Evolutionary conservation across 2,329 filamentous ascomycete genomes (phyloP).

Genomic region (Epichloe typhina): DNA sequence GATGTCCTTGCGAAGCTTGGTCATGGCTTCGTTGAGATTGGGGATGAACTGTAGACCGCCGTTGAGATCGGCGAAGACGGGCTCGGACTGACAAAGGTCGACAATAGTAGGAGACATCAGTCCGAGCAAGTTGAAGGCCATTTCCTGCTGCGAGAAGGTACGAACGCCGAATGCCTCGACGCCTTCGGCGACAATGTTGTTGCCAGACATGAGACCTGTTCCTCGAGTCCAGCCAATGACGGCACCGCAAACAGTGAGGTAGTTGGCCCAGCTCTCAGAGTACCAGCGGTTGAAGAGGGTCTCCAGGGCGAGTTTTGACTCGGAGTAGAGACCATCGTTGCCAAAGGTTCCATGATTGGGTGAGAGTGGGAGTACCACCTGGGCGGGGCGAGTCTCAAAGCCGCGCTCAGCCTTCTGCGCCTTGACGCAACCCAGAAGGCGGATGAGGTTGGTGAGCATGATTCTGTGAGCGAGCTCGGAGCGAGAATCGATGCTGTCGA

Average conservation of each 20-base stretch:
- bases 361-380: conserved; percentile 89
- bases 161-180: conserved; percentile 94
- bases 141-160: conserved; percentile 97
- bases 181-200: conserved; percentile 94
- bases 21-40: conserved; percentile 90
- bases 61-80: conserved; percentile 94
- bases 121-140: conserved; percentile 96
- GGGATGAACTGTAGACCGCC: conserved; percentile 96
- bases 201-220: conserved; percentile 93
- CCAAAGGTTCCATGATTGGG: conserved; percentile 98
- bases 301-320: conserved; percentile 94
- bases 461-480: conserved; percentile 97
- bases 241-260: conserved; percentile 94
- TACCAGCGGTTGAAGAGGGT: conserved; percentile 98
- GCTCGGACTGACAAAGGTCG: conserved; percentile 88
- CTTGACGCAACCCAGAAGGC: conserved; percentile 84
- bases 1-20: conserved; percentile 81
- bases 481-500: conserved; percentile 91
- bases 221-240: conserved; percentile 99
- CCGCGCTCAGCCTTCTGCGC: conserved; percentile 74
- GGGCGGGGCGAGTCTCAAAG: conserved; percentile 89
- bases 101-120: conserved; percentile 91
- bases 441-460: conserved; percentile 94
- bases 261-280: conserved; percentile 93
- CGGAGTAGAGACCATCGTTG: conserved; percentile 93